A percentile compares a stretch with the other conserved stretches of the same genome.
Conservation (phyloP, 2,329 filamentous ascomycete species). For the Colletotrichum tabaci region DNA sequence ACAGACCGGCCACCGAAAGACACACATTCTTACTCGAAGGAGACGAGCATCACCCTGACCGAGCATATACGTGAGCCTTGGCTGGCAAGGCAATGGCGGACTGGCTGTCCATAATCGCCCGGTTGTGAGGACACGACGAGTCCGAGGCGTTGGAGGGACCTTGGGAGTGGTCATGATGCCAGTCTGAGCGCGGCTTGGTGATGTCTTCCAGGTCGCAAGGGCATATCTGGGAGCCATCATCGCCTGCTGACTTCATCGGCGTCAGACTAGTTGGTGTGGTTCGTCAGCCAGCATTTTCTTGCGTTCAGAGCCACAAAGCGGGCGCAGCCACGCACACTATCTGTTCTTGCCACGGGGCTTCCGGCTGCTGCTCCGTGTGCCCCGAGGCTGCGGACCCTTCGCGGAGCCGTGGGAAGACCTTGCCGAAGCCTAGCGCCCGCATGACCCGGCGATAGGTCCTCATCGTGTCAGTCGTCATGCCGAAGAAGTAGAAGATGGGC, state of each 20-base stretch:
- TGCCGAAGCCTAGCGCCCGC: constrained; percentile 59
- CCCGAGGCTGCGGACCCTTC: constrained; percentile 46
- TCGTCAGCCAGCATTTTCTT: not conserved
- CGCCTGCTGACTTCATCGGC: not conserved
- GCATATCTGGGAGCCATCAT: not conserved
- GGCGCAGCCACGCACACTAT: constrained; percentile 16
- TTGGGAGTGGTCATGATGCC: not conserved
- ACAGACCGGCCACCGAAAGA: not conserved
- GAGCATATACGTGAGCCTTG: not conserved
- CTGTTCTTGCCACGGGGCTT: constrained; percentile 2
- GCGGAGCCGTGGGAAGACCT: constrained; percentile 58
- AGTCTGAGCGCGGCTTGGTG: not conserved
- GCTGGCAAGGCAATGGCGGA: not conserved
- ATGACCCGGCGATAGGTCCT: constrained; percentile 62
- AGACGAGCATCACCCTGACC: not conserved
- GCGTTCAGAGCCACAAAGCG: not conserved
- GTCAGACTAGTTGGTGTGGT: constrained; percentile 4
- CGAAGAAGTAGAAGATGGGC: constrained; percentile 69
- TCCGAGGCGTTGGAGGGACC: not conserved
- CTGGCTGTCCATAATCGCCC: not conserved
- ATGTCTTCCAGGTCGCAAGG: not conserved
- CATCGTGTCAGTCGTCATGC: constrained; percentile 67
- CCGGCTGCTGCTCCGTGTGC: not conserved
- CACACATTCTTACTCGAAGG: not conserved
- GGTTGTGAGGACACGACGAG: too few relatives aligned